Percentiles rank a stretch among this genome's conserved stretches.
These are phyloP conservation scores for Cyclotella cryptica DNA, from an alignment of 108 stramenopile species.

Conservation along the genomic window DNA sequence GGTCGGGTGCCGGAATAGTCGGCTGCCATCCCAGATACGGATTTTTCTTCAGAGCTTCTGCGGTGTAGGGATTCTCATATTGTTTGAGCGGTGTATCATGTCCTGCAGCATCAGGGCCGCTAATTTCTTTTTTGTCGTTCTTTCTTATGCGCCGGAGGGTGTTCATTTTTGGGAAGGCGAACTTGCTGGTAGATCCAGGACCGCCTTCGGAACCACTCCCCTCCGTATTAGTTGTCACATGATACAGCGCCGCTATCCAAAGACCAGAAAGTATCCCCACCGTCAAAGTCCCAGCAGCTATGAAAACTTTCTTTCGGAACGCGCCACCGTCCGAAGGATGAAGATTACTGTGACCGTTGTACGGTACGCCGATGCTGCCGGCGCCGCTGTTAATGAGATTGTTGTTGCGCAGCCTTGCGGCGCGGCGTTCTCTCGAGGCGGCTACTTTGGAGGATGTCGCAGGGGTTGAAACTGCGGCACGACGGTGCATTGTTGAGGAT, in stretches of 20 bases:
- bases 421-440: conserved; percentile 52
- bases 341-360: conserved; percentile 15
- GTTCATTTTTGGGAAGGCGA: conserved; percentile 21
- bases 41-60: conserved; percentile 39
- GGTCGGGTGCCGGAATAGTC: conserved; percentile 13
- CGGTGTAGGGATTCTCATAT: conserved; percentile 40
- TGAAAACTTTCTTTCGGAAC: conserved; percentile 14
- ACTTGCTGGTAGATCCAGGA: conserved; percentile 15
- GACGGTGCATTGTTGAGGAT: conserved; percentile 39
- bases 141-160: conserved; percentile 29
- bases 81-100: neutral
- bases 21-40: conserved; percentile 81
- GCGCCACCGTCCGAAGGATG: neutral
- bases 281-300: conserved; percentile 16
- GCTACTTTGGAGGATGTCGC: conserved; percentile 45
- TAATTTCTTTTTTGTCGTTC: conserved; percentile 1
- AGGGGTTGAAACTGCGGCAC: conserved; percentile 33
- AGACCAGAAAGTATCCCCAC: conserved; percentile 18
- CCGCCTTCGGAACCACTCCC: neutral
- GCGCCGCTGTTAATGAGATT: conserved; percentile 19
- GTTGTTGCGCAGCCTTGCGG: conserved; percentile 26
- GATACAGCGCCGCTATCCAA: conserved; percentile 43
- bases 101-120: too few relatives aligned
- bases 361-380: conserved; percentile 14
- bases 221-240: conserved; percentile 22